Evolutionary conservation across 179 eudicot genomes (phyloP).

Genomic region (Beta macrorhiza): DNA sequence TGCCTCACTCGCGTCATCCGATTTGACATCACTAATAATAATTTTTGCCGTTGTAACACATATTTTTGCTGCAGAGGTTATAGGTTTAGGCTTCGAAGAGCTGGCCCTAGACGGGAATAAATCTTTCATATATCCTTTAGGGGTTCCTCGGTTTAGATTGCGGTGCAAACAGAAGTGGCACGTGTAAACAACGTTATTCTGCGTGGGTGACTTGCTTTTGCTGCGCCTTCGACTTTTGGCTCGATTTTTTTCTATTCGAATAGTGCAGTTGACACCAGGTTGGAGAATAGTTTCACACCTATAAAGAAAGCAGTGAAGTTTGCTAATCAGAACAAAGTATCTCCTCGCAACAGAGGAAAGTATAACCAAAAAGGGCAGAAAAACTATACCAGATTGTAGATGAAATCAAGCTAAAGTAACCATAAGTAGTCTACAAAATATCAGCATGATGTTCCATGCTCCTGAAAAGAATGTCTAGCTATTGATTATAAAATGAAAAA

Average conservation of each 20-base stretch:
- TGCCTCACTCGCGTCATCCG: conserved; percentile 16
- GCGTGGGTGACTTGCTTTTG: conserved; percentile 32
- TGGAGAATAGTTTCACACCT: conserved; percentile 87
- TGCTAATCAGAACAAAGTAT: not conserved
- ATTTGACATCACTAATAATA: conserved; percentile 15
- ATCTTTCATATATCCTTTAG: conserved; percentile 53
- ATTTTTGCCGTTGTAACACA: conserved; percentile 16
- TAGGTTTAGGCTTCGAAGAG: conserved; percentile 18
- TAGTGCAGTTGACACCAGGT: conserved; percentile 80
- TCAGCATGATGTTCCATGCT: not conserved
- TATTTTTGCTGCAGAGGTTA: conserved; percentile 12
- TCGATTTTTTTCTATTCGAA: conserved; percentile 65
- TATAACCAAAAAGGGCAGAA: too few species aligned
- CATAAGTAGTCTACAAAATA: not conserved
- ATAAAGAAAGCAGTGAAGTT: conserved; percentile 10
- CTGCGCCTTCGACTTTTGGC: conserved; percentile 38
- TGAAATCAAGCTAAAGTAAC: not conserved
- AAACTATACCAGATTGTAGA: not conserved
- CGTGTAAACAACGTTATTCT: conserved; percentile 65
- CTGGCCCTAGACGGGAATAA: conserved; percentile 46
- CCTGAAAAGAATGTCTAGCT: not conserved
- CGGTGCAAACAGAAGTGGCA: conserved; percentile 75
- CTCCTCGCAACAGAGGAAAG: not conserved
- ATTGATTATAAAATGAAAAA: not conserved
- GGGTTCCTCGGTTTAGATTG: conserved; percentile 71